Evolutionary conservation across 202 grass and related monocot genomes (phyloP), one percentile per base, ranked within the genome.

Genomic region (Dendrocalamus latiflorus): DNA sequence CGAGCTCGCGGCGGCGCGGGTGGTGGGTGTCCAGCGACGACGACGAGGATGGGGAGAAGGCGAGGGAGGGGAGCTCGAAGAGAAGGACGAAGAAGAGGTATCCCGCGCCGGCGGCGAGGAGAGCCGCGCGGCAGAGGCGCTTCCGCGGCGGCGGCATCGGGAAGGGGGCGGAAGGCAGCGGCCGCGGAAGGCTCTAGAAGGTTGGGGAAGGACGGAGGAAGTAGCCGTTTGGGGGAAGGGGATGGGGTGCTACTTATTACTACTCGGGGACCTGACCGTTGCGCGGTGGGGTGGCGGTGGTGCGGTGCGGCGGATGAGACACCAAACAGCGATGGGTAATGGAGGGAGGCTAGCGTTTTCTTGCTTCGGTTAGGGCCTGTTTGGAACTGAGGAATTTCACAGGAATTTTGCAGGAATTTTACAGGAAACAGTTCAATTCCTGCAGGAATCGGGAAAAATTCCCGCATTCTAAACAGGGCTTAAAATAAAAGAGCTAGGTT

Each of bases 81-180:
- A 94, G 81, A 71, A 94, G 55, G 17, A 93, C 63, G 80, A 94
- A 80, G 13, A 54, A 83, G 50, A 94, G 42, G 82, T 94, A 98
- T 0, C 73, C 61, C 0, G 80, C 66, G 10, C 50, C 88, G 11
- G 88, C 70, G 48, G 55, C 44, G 20, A 87, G 68, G 12, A 98
- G 82, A 9, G 84, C 61, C 15, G 60, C 62, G 14, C 86, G 86
- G 74, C 70, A 8, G 1, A 79, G 59, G 51, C 68, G 83, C 83
- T 63, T 68, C 79, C 88, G 65, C 61, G 62, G 9, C 72, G 71
- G 64, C 17, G 81, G 41, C 87, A 42, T 74, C 34, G 9, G 6
- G 34, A 75, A 41, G 70, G 45, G 0, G 68, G 26, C 10, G 70
- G 70, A 6, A 61, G 18, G 65, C 11, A 8, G 15, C 12, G 4